These are phyloP conservation scores for Termitomyces sp. DNA, from an alignment of 768 basidiomycete species.

Conservation along the genomic window DNA sequence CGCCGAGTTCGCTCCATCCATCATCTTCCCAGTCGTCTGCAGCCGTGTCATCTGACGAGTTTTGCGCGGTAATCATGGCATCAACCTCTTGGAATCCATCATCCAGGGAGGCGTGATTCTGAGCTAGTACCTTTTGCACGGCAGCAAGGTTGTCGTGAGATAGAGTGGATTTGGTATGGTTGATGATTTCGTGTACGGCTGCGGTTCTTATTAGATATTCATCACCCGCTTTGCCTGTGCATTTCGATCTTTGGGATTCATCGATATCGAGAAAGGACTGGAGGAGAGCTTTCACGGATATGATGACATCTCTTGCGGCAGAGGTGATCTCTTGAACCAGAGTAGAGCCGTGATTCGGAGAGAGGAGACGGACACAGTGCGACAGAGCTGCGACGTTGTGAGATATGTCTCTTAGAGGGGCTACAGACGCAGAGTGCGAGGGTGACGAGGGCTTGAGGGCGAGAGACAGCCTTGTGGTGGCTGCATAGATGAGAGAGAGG, in stretches of 20 bases:
- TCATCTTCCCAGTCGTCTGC: slow-evolving; percentile 45
- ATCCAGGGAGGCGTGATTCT: slow-evolving; percentile 49
- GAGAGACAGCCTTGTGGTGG: slow-evolving; percentile 58
- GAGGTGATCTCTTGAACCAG: slow-evolving; percentile 37
- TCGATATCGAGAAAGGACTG: slow-evolving; percentile 33
- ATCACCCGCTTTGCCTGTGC: slow-evolving; percentile 21
- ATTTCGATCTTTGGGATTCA: too few relatives aligned
- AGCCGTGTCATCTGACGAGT: slow-evolving; percentile 18
- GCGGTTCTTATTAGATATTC: slow-evolving; percentile 54
- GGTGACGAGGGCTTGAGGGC: slow-evolving; percentile 54
- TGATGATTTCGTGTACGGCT: slow-evolving; percentile 56
- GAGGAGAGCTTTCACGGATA: slow-evolving; percentile 36
- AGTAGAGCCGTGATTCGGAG: slow-evolving; percentile 37
- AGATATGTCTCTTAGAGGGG: slow-evolving; percentile 49
- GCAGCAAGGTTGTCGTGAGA: slow-evolving; percentile 54
- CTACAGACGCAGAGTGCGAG: slow-evolving; percentile 42
- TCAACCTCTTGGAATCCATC: slow-evolving; percentile 57
- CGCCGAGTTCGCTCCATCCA: slow-evolving; percentile 64
- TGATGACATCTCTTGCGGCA: slow-evolving; percentile 35
- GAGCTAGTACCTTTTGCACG: slow-evolving; percentile 44
- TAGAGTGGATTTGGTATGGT: slow-evolving; percentile 42
- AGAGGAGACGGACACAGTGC: slow-evolving; percentile 44
- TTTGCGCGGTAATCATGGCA: slow-evolving; percentile 41
- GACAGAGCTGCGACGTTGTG: slow-evolving; percentile 42
- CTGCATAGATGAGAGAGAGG: slow-evolving; percentile 49